Evolutionary conservation across 2,329 filamentous ascomycete genomes (phyloP).

Genomic region (Phoma sp.): DNA sequence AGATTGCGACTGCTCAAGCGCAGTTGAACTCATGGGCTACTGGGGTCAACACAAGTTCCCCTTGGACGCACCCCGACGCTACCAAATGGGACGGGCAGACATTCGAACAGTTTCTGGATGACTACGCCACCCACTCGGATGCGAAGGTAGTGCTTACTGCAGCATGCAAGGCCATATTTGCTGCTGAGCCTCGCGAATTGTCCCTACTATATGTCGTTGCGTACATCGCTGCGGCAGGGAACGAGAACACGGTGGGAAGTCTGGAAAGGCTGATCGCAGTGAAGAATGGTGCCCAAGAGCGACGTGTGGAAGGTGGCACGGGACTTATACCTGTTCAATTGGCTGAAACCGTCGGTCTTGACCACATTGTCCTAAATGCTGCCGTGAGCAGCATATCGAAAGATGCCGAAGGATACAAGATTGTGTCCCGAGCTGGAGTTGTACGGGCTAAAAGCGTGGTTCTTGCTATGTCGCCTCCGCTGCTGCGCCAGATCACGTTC

Average conservation of each 20-base stretch:
- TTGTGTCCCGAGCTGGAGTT: conserved; percentile 24
- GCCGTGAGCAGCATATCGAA: conserved; percentile 18
- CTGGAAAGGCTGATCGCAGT: conserved; percentile 20
- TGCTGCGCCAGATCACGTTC: conserved; percentile 57
- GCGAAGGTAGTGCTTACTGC: conserved; percentile 18
- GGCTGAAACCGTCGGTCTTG: conserved; percentile 20
- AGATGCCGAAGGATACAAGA: conserved; percentile 11
- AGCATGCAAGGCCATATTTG: conserved; percentile 21
- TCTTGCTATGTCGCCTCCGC: conserved; percentile 56
- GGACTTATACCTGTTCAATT: conserved; percentile 27
- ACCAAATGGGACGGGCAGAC: conserved; percentile 23
- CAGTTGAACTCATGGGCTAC: conserved; percentile 27
- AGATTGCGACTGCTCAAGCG: conserved; percentile 17
- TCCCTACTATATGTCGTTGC: conserved; percentile 27
- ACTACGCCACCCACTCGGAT: conserved; percentile 11
- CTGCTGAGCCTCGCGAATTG: conserved; percentile 20
- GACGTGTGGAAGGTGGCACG: conserved; percentile 29
- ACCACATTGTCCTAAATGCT: conserved; percentile 26
- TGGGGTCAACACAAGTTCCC: conserved; percentile 22
- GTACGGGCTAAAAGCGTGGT: conserved; percentile 56
- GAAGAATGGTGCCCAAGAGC: conserved; percentile 24
- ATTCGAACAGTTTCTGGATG: conserved; percentile 17
- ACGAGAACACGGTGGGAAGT: conserved; percentile 24
- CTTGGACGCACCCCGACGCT: conserved; percentile 23
- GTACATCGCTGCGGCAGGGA: conserved; percentile 29